These are phyloP conservation scores for Hemisphaericaspora xylanilytica DNA, from an alignment of 1,139 yeast genomes.

Conservation along the genomic window DNA sequence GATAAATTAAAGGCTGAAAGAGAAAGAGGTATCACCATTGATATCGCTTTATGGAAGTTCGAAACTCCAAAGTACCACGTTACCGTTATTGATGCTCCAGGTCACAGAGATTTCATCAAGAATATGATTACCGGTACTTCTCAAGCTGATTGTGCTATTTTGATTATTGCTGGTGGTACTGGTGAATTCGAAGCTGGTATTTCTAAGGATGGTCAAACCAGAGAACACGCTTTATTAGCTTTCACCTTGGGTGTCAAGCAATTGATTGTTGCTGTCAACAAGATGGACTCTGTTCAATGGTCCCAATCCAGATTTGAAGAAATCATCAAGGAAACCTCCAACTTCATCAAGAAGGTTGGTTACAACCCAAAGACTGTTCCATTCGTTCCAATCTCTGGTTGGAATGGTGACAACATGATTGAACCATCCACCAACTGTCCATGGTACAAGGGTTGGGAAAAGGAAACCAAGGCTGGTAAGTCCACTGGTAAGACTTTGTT, in stretches of 20 bases:
- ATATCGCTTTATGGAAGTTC: slow-evolving; percentile 93
- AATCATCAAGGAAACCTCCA: slow-evolving; percentile 78
- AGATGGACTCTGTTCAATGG: slow-evolving; percentile 93
- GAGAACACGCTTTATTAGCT: slow-evolving; percentile 90
- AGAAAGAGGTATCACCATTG: slow-evolving; percentile 97
- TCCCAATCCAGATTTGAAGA: slow-evolving; percentile 77
- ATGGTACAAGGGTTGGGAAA: slow-evolving; percentile 91
- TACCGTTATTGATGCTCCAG: slow-evolving; percentile 93
- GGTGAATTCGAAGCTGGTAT: slow-evolving; percentile 97
- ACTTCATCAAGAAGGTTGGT: slow-evolving; percentile 92
- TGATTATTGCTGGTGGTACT: slow-evolving; percentile 86
- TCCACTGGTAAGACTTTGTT: slow-evolving; percentile 81
- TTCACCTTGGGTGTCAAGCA: slow-evolving; percentile 89
- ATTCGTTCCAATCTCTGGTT: slow-evolving; percentile 90
- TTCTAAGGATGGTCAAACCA: slow-evolving; percentile 90
- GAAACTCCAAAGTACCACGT: slow-evolving; percentile 93
- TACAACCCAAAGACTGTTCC: slow-evolving; percentile 91
- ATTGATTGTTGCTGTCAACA: slow-evolving; percentile 87
- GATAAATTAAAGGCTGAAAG: slow-evolving; percentile 96
- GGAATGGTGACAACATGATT: slow-evolving; percentile 95
- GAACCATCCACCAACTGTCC: slow-evolving; percentile 79
- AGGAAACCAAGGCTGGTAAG: slow-evolving; percentile 80
- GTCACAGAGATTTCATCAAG: slow-evolving; percentile 97
- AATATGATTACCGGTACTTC: slow-evolving; percentile 92
- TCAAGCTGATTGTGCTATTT: slow-evolving; percentile 91